Evolutionary conservation across 2,329 filamentous ascomycete genomes (phyloP), one percentile per base, ranked within the genome.

Genomic region (Stylonectria norvegica): DNA sequence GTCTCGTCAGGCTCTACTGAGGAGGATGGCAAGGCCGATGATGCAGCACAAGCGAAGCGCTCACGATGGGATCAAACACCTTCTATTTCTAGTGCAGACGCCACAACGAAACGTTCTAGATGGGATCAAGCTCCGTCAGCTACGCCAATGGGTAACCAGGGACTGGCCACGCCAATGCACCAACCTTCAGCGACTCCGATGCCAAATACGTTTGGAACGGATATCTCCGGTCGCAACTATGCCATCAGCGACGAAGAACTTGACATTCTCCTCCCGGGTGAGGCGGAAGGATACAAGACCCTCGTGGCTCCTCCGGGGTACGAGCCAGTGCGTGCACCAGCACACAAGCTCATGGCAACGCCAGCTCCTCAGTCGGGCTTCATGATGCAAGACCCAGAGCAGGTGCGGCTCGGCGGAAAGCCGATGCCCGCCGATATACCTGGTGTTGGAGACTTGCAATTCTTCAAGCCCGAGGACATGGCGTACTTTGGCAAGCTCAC

Each of bases 381-480:
- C 69, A 93, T 95, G 84, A 95, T 96, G 81, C 93, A 97, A 62
- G 89, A 98, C 53, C 87, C 89, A 7, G 89, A 94, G 53, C 89
- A 86, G 60, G 81, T 83, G 44, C 80, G 89, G 49, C 73, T 86
- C 35, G 80, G 91, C 59, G 89, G 89, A 52, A 95, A 94, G 68
- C 88, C 94, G 53, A 80, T 97, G 57, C 89, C 91, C 7, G 95
- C 89, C 4, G 91, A 97, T 60, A 96, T 98, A 25, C 90, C 93
- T 4, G 93, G 93, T 27, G 89, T 98, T 35, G 90, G 90, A 27
- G 93, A 98, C 63, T 70, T 98, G 36, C 90, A 96, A 53, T 98
- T 97, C 64, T 95, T 98, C 77, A 98, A 98, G 69, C 81, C 89
- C 2, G 93, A 98, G 64, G 93, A 98, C 65, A 96, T 97, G 89